Evolutionary conservation across 495 filamentous ascomycete species (phyloP), one percentile per base, ranked within the genome.

Genomic region (Choiromyces venosus): DNA sequence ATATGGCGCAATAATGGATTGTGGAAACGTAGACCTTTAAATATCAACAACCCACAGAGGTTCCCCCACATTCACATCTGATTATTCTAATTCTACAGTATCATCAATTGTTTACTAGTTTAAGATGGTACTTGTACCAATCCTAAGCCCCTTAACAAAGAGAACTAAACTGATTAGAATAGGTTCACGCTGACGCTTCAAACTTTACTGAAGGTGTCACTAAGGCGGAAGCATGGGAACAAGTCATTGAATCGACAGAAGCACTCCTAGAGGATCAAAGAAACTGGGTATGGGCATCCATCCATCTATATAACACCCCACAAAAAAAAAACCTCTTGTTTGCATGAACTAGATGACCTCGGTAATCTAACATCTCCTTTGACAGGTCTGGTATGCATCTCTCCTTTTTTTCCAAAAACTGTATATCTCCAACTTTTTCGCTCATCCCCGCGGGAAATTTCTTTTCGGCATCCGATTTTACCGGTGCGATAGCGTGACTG

Each of bases 171-270:
- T 77, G 29, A 73, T 40, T 67, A 37, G 37, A 19, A 44, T 71
- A 96, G 93, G 92, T 93, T 66, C 93, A 97, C 85, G 93, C 93
- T 66, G 92, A 96, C 78, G 87, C 92, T 36, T 92, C 92, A 33
- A 91, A 87, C 76, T 97, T 97, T 83, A 84, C 84, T 46, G 77
- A 83, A 6, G 87, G 85, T 44, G 77, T 89, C 64, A 89, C 87
- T 68, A 97, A 96, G 82, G 85, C 87, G 76, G 88, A 94, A 73
- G 88, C 91, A 66, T 97, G 95, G 80, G 83, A 86, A 37, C 91
- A 94, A 78, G 87, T 97, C 14, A 82, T 93, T 9, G 84, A 90
- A 39, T 88, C 93, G 77, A 88, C 90, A 7, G 85, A 87, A 73
- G 89, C 89, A 25, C 84, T 97, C 5, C 88, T 93, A 56, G 86